Evolutionary conservation across 805 yeast species (phyloP).

Genomic region (Hyphopichia homilentoma): DNA sequence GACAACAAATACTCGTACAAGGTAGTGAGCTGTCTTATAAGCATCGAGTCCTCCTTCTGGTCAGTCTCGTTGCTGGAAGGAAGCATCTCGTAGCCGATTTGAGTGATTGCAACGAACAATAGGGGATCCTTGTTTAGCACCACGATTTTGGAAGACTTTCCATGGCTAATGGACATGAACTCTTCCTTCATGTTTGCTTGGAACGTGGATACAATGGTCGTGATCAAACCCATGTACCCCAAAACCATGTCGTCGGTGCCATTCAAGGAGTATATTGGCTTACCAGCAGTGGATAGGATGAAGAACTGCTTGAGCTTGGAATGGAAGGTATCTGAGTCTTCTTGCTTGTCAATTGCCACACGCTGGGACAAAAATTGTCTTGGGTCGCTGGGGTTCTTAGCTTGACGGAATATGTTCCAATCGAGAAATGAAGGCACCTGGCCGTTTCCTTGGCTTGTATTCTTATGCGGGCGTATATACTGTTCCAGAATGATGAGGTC

Average conservation of each 20-base stretch:
- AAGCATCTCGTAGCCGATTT: constrained; percentile 46
- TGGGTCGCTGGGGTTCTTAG: constrained; percentile 3
- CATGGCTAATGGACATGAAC: constrained; percentile 52
- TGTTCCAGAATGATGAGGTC: constrained; percentile 13
- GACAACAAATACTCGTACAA: constrained; percentile 77
- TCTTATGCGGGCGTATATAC: constrained; percentile 3
- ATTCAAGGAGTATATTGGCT: constrained; percentile 77
- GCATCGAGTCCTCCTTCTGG: constrained; percentile 11
- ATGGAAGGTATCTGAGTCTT: constrained; percentile 16
- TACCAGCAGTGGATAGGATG: constrained; percentile 79
- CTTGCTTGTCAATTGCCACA: constrained; percentile 13
- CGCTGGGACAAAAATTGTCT: constrained; percentile 12
- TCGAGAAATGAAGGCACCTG: constrained; percentile 7
- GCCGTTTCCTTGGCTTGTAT: constrained; percentile 1
- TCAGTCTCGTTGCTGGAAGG: constrained; percentile 37
- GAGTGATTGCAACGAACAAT: constrained; percentile 66
- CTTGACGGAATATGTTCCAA: constrained; percentile 11
- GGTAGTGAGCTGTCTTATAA: constrained; percentile 57
- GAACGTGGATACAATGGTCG: constrained; percentile 73
- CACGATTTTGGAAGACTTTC: constrained; percentile 47
- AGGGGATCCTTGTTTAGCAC: constrained; percentile 66
- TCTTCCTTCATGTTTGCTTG: constrained; percentile 37
- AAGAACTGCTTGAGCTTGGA: constrained; percentile 63
- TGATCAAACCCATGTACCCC: constrained; percentile 75
- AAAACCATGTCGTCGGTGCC: constrained; percentile 66